Evolutionary conservation across 495 filamentous ascomycete species (phyloP).

Genomic region (Trichoderma asperelloides): DNA sequence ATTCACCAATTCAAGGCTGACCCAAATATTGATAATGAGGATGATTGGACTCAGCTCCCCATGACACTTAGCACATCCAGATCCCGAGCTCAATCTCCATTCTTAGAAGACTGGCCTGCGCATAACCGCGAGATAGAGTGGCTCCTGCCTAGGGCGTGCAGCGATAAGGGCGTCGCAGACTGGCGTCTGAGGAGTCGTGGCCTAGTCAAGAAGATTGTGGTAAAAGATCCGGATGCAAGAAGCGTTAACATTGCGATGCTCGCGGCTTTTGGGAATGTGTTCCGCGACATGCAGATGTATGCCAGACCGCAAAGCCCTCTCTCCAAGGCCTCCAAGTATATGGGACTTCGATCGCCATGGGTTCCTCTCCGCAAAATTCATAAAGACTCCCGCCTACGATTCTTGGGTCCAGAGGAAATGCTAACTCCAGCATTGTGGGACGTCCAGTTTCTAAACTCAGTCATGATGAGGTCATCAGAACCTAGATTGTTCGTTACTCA

Average conservation of each 20-base stretch:
- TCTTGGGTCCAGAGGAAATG: conserved; percentile 56
- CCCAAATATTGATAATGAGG: conserved; percentile 32
- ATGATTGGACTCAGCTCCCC: conserved; percentile 51
- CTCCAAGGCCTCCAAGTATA: conserved; percentile 29
- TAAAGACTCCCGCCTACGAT: conserved; percentile 56
- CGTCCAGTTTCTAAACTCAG: conserved; percentile 51
- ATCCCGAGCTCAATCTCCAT: conserved; percentile 32
- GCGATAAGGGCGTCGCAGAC: conserved; percentile 43
- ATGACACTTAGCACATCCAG: conserved; percentile 32
- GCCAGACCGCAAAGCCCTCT: not conserved
- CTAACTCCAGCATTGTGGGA: conserved; percentile 58
- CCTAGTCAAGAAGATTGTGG: conserved; percentile 48
- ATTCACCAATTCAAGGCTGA: conserved; percentile 37
- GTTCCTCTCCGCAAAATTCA: conserved; percentile 62
- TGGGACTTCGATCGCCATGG: conserved; percentile 48
- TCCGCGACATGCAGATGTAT: conserved; percentile 25
- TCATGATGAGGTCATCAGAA: conserved; percentile 52
- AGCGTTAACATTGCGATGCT: conserved; percentile 52
- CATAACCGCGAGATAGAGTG: conserved; percentile 38
- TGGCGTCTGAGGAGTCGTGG: conserved; percentile 57
- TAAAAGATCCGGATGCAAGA: conserved; percentile 48
- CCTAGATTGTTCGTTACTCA: conserved; percentile 58
- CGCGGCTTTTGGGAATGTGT: conserved; percentile 46
- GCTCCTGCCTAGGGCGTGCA: conserved; percentile 52
- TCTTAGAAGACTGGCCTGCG: conserved; percentile 35